Base-by-base conservation (phyloP, 768 basidiomycete species). In the Suillus brevipes region DNA sequence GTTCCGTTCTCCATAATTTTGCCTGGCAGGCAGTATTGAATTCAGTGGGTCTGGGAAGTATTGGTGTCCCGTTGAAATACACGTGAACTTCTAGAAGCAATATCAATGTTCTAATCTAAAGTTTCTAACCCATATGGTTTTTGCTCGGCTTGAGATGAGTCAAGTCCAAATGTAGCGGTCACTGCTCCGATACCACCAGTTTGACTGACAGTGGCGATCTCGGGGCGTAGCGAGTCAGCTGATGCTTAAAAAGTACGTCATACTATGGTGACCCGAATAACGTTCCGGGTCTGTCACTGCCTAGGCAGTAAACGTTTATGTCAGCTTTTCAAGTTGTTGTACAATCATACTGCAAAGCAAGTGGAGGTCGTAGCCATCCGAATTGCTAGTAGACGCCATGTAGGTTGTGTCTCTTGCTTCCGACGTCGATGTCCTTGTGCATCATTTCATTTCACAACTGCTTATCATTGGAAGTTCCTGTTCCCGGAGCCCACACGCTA, bases 401-500 rank as follows among this genome's bases (percentile, higher is more conserved):
- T 53, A 5, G 52, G 23, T 50, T 7, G 8, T 28, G 37, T 53
- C 20, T 16, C 40, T 64, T 64, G n/a, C 42, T 45, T 47, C 37
- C 31, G 7, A 37, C 7, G 13, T 64, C 42, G 20, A 16, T 10
- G 10, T 25, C 63, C 7, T 47, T 45, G 38, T n/a, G 25, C 28
- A 25, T 62, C 10, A 18, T 63, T 50, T 38, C 55, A 38, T 12
- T 49, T 63, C 25, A 45, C 45, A 28, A 58, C 53, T 52, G 4
- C 25, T 18, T 40, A 58, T 59, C 57, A 59, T 42, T 31, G 58
- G n/a, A 38, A 8, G 40, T 47, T 60, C 66, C 68, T 70, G 62
- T 64, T 55, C 2, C 61, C 25, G 42, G 38, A 47, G 61, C 40
- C 66, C 74, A 52, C 50, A 69, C 68, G 70, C 65, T 76, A 12